Percentiles rank a stretch among this genome's conserved stretches.
Conservation (phyloP, 768 basidiomycete genomes). For the Mycena galopus region DNA sequence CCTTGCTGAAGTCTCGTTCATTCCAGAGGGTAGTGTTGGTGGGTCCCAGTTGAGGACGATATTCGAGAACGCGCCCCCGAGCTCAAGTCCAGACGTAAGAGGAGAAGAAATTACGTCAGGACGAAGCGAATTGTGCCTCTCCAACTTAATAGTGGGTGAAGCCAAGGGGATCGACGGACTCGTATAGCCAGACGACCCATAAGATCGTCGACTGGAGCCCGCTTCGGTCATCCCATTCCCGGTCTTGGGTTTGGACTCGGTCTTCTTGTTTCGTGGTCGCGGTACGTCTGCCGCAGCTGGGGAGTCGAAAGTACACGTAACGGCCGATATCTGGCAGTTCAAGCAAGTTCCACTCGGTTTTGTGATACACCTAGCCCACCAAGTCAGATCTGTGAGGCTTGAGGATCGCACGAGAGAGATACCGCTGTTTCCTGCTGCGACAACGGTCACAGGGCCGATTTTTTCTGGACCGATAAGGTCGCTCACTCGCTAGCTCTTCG, state of each 20-base stretch:
- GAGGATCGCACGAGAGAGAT: background rate
- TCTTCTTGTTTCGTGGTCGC: slow-evolving; percentile 35
- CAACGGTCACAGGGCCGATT: slow-evolving; percentile 32
- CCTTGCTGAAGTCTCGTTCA: slow-evolving; percentile 12
- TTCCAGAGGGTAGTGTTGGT: background rate
- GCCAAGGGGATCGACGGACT: slow-evolving; percentile 32
- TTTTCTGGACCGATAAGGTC: slow-evolving; percentile 27
- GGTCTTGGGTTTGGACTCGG: slow-evolving; percentile 27
- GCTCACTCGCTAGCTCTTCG: slow-evolving; percentile 1
- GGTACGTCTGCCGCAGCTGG: slow-evolving; percentile 34
- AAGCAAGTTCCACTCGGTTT: slow-evolving; percentile 35
- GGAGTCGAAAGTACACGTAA: slow-evolving; percentile 34
- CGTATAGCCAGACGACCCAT: slow-evolving; percentile 29
- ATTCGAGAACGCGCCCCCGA: slow-evolving; percentile 35
- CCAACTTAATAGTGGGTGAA: slow-evolving; percentile 32
- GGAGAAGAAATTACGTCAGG: slow-evolving; percentile 34
- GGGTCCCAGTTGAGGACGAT: slow-evolving; percentile 37
- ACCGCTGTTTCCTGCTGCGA: slow-evolving; percentile 29
- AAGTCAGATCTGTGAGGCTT: background rate
- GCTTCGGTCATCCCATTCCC: slow-evolving; percentile 24
- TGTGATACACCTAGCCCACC: slow-evolving; percentile 28
- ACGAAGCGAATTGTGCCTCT: slow-evolving; percentile 36
- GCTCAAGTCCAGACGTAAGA: slow-evolving; percentile 34
- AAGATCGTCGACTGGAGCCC: slow-evolving; percentile 21
- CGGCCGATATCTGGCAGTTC: slow-evolving; percentile 37